phyloP scores from a whole-genome alignment of 805 yeast species.

The Pichia membranifaciens region DNA sequence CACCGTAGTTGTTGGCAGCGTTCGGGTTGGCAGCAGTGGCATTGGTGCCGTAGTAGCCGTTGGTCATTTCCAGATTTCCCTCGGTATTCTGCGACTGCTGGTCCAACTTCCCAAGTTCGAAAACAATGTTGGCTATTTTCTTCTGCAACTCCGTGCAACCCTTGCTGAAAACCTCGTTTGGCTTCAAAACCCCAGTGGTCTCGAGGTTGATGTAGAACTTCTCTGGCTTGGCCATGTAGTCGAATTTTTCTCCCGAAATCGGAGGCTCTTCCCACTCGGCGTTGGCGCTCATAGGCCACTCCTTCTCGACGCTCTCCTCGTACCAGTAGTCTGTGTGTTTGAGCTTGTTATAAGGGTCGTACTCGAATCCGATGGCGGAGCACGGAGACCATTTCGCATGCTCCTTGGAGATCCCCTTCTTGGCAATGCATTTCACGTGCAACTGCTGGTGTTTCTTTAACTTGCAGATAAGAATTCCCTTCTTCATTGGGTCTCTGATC shows the following conservation, averaged over 20 bases:
- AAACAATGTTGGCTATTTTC: constrained; percentile 82
- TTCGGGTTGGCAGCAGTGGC: constrained; percentile 13
- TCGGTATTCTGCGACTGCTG: constrained; percentile 17
- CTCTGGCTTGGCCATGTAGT: constrained; percentile 74
- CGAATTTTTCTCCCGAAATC: constrained; percentile 77
- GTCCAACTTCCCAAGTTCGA: constrained; percentile 51
- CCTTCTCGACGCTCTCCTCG: constrained; percentile 79
- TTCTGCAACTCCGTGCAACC: constrained; percentile 82
- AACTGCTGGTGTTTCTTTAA: constrained; percentile 89
- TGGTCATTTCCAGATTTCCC: background rate
- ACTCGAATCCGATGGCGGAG: constrained; percentile 92
- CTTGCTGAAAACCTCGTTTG: constrained; percentile 81
- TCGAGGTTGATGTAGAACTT: constrained; percentile 86
- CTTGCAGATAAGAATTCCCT: constrained; percentile 89
- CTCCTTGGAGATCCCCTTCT: constrained; percentile 94
- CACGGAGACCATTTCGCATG: constrained; percentile 99
- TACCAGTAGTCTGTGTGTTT: constrained; percentile 96
- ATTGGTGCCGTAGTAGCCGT: background rate
- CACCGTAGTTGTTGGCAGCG: constrained; percentile 16
- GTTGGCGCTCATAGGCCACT: constrained; percentile 90
- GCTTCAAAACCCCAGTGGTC: constrained; percentile 83
- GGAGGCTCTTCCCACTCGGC: constrained; percentile 97
- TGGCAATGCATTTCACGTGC: constrained; percentile 85
- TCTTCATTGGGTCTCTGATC: constrained; percentile 64
- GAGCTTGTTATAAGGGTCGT: constrained; percentile 98